Percentiles rank a stretch among this genome's conserved stretches.
phyloP scores from a whole-genome alignment of 106 monocot genomes.

The Dioscorea alata region DNA sequence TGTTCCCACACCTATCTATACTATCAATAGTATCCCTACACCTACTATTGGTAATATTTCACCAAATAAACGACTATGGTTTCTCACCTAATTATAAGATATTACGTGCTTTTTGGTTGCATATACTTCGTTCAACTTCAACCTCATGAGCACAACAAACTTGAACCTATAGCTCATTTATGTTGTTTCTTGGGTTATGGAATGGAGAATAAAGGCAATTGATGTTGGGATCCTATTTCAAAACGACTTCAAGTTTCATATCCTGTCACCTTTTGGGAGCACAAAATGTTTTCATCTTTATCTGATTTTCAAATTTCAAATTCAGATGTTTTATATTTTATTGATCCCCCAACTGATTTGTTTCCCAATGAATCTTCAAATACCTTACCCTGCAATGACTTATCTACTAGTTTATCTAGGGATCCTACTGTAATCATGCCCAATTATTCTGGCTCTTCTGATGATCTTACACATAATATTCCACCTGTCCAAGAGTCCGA shows the following conservation, averaged over 20 bases:
- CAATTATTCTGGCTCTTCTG: too few relatives aligned
- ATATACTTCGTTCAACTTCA: background rate
- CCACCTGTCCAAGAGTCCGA: too few relatives aligned
- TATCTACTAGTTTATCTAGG: background rate
- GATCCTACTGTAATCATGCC: background rate
- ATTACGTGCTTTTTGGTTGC: background rate
- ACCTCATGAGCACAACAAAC: too few relatives aligned
- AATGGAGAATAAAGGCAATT: conserved; percentile 1
- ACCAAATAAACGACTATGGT: background rate
- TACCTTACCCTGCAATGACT: background rate
- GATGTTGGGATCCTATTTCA: background rate
- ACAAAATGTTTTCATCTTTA: background rate
- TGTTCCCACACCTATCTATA: background rate
- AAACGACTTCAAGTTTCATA: background rate
- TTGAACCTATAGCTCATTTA: background rate
- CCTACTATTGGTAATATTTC: background rate
- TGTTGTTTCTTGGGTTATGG: conserved; percentile 8
- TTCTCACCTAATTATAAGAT: background rate
- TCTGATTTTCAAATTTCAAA: background rate
- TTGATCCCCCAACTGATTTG: background rate
- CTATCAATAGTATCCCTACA: background rate
- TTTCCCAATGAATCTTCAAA: background rate
- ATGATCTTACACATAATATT: background rate
- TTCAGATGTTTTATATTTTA: background rate
- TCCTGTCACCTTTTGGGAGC: conserved; percentile 1